Conservation (phyloP, 2,329 filamentous ascomycete species). For the Xylaria digitata region DNA sequence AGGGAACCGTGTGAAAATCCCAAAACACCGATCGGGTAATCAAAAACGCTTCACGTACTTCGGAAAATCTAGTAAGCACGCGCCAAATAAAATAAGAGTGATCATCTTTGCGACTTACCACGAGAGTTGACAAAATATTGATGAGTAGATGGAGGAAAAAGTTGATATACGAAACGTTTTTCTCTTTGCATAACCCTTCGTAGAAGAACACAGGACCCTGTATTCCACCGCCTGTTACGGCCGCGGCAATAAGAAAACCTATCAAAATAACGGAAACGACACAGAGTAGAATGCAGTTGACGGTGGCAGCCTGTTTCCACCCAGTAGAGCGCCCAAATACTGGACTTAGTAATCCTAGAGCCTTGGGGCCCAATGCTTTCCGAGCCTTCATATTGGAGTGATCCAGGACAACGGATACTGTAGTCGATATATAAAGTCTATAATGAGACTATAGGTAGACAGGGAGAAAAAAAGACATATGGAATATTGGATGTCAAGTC, state of each 20-base stretch:
- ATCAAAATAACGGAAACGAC: neutral
- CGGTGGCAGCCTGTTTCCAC: conserved; percentile 5
- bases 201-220: neutral
- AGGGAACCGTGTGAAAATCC: neutral
- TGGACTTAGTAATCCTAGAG: neutral
- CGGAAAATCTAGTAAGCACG: neutral
- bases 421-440: too few species aligned
- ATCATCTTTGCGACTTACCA: conserved; percentile 37
- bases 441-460: too few species aligned
- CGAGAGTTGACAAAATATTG: conserved; percentile 41
- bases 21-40: neutral
- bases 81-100: neutral
- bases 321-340: neutral
- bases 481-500: too few species aligned
- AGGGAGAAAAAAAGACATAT: too few species aligned
- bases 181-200: neutral
- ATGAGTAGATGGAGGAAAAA: conserved; percentile 37
- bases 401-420: too few species aligned
- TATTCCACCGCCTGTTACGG: neutral
- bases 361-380: neutral
- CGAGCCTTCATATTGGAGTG: neutral
- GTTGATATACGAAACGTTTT: neutral
- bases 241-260: neutral
- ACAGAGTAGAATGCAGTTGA: conserved; percentile 11
- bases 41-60: neutral